phyloP scores from a whole-genome alignment of 2,329 filamentous ascomycete species.

The Penicillium brasilianum region DNA sequence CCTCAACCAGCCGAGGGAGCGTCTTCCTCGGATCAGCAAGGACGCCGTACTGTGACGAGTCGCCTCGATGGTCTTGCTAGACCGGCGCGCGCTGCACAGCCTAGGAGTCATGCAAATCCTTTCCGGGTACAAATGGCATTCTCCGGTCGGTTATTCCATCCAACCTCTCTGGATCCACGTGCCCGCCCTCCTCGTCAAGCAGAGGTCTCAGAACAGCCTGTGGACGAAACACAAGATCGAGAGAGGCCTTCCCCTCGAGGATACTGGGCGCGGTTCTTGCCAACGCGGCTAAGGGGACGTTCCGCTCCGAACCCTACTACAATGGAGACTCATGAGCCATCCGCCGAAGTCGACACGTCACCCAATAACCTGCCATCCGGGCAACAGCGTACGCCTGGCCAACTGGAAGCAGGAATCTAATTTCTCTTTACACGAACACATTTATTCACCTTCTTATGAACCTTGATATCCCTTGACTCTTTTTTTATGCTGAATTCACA shows the following conservation, averaged over 20 bases:
- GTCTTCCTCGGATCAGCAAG: conserved; percentile 37
- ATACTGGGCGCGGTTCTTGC: conserved; percentile 25
- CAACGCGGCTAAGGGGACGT: conserved; percentile 20
- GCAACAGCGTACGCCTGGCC: conserved; percentile 26
- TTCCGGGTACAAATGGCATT: conserved; percentile 44
- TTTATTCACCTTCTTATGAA: background rate
- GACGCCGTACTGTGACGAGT: conserved; percentile 33
- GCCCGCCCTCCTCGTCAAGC: conserved; percentile 26
- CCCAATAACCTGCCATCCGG: conserved; percentile 2
- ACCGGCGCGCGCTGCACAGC: conserved; percentile 43
- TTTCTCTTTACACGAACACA: background rate
- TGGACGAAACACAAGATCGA: background rate
- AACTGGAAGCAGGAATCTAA: conserved; percentile 30
- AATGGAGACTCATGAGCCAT: background rate
- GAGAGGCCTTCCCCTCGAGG: conserved; percentile 9
- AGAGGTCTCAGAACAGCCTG: conserved; percentile 6
- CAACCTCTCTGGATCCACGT: conserved; percentile 34
- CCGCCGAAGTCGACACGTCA: background rate
- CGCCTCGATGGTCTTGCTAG: conserved; percentile 34
- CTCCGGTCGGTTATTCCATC: conserved; percentile 43
- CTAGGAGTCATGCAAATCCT: conserved; percentile 38
- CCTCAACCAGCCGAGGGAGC: conserved; percentile 55
- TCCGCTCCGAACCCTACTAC: conserved; percentile 4
- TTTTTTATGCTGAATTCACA: conserved; percentile 25
- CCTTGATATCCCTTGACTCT: conserved; percentile 1